Evolutionary conservation across 768 basidiomycete species (phyloP).

Genomic region (Termitomyces sp.): DNA sequence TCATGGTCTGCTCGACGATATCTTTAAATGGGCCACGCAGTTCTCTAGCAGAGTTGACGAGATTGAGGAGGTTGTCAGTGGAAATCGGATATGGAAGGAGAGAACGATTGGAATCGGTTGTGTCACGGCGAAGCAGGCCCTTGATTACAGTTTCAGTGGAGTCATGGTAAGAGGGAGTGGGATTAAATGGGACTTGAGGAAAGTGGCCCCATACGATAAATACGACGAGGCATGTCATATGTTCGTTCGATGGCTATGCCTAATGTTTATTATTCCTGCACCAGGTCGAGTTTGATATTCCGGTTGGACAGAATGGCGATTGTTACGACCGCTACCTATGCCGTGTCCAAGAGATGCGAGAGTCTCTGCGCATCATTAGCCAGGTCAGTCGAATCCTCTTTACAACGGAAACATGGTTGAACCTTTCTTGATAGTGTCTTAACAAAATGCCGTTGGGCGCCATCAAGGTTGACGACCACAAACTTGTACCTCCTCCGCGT

Average conservation of each 20-base stretch:
- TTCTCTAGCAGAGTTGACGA: slow-evolving; percentile 89
- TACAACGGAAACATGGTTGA: background rate
- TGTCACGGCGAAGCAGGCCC: slow-evolving; percentile 88
- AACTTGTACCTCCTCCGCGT: slow-evolving; percentile 92
- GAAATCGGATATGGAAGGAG: slow-evolving; percentile 97
- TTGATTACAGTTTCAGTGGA: slow-evolving; percentile 91
- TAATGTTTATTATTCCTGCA: background rate
- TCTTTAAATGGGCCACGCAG: slow-evolving; percentile 97
- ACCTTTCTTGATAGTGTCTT: slow-evolving; percentile 57
- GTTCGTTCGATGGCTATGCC: background rate
- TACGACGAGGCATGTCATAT: slow-evolving; percentile 68
- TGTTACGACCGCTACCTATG: slow-evolving; percentile 98
- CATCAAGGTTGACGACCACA: slow-evolving; percentile 95
- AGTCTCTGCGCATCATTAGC: slow-evolving; percentile 82
- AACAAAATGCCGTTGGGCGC: slow-evolving; percentile 96
- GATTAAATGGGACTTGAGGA: slow-evolving; percentile 91
- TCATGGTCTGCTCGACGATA: slow-evolving; percentile 97
- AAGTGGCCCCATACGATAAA: slow-evolving; percentile 90
- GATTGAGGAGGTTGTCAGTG: slow-evolving; percentile 96
- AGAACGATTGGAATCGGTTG: slow-evolving; percentile 86
- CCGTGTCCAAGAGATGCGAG: slow-evolving; percentile 97
- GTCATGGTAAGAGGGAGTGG: slow-evolving; percentile 97
- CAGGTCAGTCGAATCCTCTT: slow-evolving; percentile 38
- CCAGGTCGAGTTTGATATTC: slow-evolving; percentile 94
- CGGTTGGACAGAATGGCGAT: slow-evolving; percentile 95